Base-by-base conservation (phyloP, 106 monocot genomes). In the Acorus gramineus region DNA sequence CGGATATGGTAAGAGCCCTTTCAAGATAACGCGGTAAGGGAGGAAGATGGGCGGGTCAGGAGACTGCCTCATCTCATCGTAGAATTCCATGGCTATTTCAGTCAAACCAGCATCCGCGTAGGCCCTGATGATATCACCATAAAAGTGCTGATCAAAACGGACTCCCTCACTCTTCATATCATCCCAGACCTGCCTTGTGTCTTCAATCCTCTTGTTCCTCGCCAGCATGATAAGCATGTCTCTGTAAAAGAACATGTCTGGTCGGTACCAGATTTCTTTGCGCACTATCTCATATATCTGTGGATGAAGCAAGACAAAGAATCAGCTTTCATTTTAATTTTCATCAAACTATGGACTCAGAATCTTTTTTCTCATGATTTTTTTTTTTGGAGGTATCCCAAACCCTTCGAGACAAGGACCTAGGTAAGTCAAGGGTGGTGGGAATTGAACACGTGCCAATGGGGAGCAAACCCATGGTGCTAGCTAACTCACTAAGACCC, bases 211-310 rank as follows among this genome's bases (percentile, higher is more conserved):
- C 47, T 86, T 85, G 86, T 88, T 99, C 63, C 98, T 85, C 2
- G 98, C 98, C 46, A 99, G 81, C 88, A 84, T 81, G 66, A 83
- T 68, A 10, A 99, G 80, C 92, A 99, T 92, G 66, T 99, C 98
- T 50, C 98, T 66, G 74, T 89, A 89, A 53, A 99, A 99, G 66
- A 77, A 99, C 98, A 99, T 99, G 67, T 99, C 98, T 3, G 98
- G 92, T 5, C 74, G 80, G 57, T 99, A 99, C 98, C 98, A 99
- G 50, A 92, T 92, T 74, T 99, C 98, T 70, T 85, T 88, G 43
- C 98, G 69, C 14, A 92, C 98, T 8, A 76, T 62, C 53, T 70
- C 74, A 62, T 99, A 99, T 70, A 99, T 86, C 98, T 99, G 73
- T 5, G 53, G 56, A 14, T 68, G 49, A 11, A 28, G 28, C 28